These are phyloP conservation scores for Phytopythium aichiense DNA, from an alignment of 352 stramenopile species.

Conservation along the genomic window DNA sequence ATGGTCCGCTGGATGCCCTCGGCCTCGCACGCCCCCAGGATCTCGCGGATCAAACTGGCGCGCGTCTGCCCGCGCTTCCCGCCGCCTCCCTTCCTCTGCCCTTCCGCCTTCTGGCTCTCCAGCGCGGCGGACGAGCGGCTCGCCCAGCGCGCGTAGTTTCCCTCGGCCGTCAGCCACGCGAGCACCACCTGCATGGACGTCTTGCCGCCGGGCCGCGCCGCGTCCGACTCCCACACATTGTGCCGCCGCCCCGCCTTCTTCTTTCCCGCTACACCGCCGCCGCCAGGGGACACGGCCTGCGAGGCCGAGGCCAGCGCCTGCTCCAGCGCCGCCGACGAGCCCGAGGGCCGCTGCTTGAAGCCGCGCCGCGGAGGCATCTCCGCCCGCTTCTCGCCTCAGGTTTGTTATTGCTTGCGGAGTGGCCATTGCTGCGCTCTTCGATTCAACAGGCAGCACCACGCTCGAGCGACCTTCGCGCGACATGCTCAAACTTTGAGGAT, in stretches of 20 bases:
- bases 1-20: conserved; percentile 14
- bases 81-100: no score
- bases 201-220: conserved; percentile 6
- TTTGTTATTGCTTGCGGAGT: neutral
- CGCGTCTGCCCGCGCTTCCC: conserved; percentile 1
- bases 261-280: neutral
- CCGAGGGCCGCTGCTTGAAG: neutral
- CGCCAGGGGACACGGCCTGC: neutral
- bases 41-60: conserved; percentile 11
- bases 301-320: conserved; percentile 4
- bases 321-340: neutral
- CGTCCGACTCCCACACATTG: conserved; percentile 21
- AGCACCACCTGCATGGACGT: conserved; percentile 29
- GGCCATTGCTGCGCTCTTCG: neutral
- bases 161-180: conserved; percentile 21
- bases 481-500: neutral
- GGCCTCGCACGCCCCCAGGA: conserved; percentile 10
- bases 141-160: conserved; percentile 27
- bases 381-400: neutral
- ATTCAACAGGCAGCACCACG: neutral
- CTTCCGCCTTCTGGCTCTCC: neutral
- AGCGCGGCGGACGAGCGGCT: neutral
- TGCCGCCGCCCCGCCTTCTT: neutral
- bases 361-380: neutral
- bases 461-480: neutral